Conservation (phyloP, 2,329 filamentous ascomycete species). For the Acarospora socialis region DNA sequence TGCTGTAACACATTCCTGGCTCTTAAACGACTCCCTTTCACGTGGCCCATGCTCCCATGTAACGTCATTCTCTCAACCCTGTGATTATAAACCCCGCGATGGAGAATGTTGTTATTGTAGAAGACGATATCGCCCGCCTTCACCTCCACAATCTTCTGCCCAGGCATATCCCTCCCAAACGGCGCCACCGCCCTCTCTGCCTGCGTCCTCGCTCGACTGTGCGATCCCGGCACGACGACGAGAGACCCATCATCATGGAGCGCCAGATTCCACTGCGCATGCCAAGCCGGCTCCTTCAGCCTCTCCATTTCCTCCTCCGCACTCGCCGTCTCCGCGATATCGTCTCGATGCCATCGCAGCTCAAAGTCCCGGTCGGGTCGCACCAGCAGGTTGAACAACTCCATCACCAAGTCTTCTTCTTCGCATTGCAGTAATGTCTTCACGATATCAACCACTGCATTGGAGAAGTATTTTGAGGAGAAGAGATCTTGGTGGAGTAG, state of each 20-base stretch:
- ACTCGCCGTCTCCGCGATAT: constrained; percentile 53
- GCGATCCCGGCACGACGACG: constrained; percentile 64
- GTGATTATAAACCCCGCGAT: constrained; percentile 32
- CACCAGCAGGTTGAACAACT: constrained; percentile 76
- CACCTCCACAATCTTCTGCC: constrained; percentile 51
- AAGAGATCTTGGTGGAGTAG: constrained; percentile 50
- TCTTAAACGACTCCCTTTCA: constrained; percentile 22
- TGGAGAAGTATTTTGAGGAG: constrained; percentile 56
- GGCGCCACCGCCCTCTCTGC: constrained; percentile 53
- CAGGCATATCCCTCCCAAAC: constrained; percentile 46
- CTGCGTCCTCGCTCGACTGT: constrained; percentile 55
- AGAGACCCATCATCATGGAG: constrained; percentile 61
- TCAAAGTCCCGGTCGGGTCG: constrained; percentile 57
- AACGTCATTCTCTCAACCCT: constrained; percentile 33
- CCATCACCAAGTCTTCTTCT: constrained; percentile 61
- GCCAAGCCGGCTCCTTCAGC: constrained; percentile 47
- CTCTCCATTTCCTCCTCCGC: constrained; percentile 52
- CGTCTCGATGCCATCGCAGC: constrained; percentile 75
- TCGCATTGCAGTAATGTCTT: constrained; percentile 45
- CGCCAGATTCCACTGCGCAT: constrained; percentile 80
- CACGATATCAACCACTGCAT: constrained; percentile 47
- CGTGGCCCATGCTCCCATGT: constrained; percentile 34
- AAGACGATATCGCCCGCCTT: constrained; percentile 68
- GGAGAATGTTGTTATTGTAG: constrained; percentile 79
- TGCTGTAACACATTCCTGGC: constrained; percentile 37